These are phyloP conservation scores for Asterella californica DNA, from an alignment of 225 moss, liverwort and hornwort species.

Conservation along the genomic window DNA sequence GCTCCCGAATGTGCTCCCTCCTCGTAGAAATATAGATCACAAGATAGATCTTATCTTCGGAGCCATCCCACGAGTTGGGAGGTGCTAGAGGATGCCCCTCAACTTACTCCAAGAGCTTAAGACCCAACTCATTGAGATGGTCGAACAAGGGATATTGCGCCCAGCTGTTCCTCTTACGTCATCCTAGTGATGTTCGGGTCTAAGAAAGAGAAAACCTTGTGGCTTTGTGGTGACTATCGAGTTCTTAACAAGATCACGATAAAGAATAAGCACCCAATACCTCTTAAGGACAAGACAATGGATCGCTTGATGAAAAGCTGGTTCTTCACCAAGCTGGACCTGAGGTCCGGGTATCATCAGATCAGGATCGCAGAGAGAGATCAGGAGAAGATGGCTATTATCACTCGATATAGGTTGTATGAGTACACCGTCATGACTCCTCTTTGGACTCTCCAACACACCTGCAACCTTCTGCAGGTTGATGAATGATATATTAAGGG, in stretches of 20 bases:
- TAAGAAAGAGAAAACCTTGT: background rate
- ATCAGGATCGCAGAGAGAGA: background rate
- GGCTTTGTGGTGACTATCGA: background rate
- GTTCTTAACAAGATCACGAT: background rate
- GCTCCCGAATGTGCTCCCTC: background rate
- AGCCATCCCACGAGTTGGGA: too few species aligned
- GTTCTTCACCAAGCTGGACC: background rate
- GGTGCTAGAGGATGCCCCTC: too few species aligned
- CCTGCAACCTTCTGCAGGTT: background rate
- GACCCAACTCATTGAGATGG: background rate
- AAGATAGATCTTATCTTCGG: background rate
- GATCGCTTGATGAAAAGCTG: background rate
- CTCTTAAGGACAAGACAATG: background rate
- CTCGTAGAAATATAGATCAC: background rate
- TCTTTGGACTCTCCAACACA: background rate
- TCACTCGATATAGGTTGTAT: background rate
- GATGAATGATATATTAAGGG: background rate
- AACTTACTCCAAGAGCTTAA: background rate
- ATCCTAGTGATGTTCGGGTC: background rate
- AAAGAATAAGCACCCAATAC: background rate
- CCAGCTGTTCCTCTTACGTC: background rate
- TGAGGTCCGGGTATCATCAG: background rate
- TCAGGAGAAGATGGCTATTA: background rate
- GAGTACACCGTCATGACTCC: background rate
- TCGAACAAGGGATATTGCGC: background rate